Evolutionary conservation across 2,329 filamentous ascomycete species (phyloP), one percentile per base, ranked within the genome.

Genomic region (Trichoderma cornu-damae): DNA sequence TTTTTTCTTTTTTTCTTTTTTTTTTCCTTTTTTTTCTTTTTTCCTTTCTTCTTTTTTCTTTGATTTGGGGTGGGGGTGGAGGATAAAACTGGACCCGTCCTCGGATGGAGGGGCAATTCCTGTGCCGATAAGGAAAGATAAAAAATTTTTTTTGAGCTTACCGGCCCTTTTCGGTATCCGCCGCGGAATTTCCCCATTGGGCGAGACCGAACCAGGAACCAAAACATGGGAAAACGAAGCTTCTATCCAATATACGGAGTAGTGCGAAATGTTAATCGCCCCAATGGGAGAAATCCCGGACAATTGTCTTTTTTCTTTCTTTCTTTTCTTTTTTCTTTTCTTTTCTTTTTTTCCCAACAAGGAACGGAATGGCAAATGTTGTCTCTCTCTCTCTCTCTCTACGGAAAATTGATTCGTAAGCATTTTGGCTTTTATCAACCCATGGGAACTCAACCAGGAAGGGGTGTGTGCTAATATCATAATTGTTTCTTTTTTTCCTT

Each of bases 131-230:
- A 54, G 38, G 32, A 42, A 40, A 24, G 16, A 46, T n/a, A 16
- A 11, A 20, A 38, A 38, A 1, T 34, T 30, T 4, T 32, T 34
- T 16, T n/a, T 28, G n/a, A 12, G 24, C 11, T n/a, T 18, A 16
- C 18, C n/a, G 12, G 20, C n/a, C 26, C 43, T 20, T 22, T 26
- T 30, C 14, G 38, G 20, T 34, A 20, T 3, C 42, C 42, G 52
- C 32, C 42, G 52, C 57, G 57, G 57, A 57, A 43, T 56, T 49
- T 42, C 57, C 52, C 28, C 14, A 26, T 59, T 59, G 26, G 57
- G 57, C 52, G 43, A 38, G 35, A 11, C 43, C 57, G 51, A 11
- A 34, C 26, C 50, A 49, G 57, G 57, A 44, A 48, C 50, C 57
- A 43, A 37, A 26, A 18, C n/a, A 28, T 34, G 11, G 26, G 14